Percentiles rank a stretch among this genome's conserved stretches.
These are phyloP conservation scores for Ustilago xerochloae DNA, from an alignment of 1,284 basidiomycete genomes.

Conservation along the genomic window DNA sequence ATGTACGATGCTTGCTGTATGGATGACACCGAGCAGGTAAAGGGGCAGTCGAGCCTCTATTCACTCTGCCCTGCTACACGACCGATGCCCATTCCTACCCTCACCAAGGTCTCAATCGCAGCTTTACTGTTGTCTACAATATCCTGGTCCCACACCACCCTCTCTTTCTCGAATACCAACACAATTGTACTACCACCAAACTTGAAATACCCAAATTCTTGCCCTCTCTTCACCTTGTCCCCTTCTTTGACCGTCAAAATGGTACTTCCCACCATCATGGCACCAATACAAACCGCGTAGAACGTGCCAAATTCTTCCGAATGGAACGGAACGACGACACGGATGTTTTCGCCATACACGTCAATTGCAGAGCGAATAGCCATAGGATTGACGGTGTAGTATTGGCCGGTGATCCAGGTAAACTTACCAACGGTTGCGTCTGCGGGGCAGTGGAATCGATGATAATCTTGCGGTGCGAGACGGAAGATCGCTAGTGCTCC, in stretches of 20 bases:
- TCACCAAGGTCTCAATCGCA: constrained; percentile 78
- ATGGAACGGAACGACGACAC: constrained; percentile 69
- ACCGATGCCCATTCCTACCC: constrained; percentile 71
- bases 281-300: constrained; percentile 67
- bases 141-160: constrained; percentile 89
- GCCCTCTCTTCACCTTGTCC: constrained; percentile 79
- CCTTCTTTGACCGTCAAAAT: constrained; percentile 86
- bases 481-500: constrained; percentile 79
- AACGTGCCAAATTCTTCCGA: constrained; percentile 56
- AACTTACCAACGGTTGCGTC: constrained; percentile 76
- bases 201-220: constrained; percentile 80
- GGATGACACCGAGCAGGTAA: too few relatives aligned
- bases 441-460: constrained; percentile 93
- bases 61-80: too few relatives aligned
- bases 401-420: constrained; percentile 69
- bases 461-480: constrained; percentile 86
- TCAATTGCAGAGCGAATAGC: constrained; percentile 83
- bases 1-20: too few relatives aligned
- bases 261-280: constrained; percentile 75
- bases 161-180: constrained; percentile 75
- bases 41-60: too few relatives aligned
- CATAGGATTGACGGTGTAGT: constrained; percentile 75
- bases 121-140: constrained; percentile 77
- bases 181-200: constrained; percentile 65
- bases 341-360: constrained; percentile 91